Evolutionary conservation across 441 rosid genomes (phyloP).

Genomic region (Populus hybrid): DNA sequence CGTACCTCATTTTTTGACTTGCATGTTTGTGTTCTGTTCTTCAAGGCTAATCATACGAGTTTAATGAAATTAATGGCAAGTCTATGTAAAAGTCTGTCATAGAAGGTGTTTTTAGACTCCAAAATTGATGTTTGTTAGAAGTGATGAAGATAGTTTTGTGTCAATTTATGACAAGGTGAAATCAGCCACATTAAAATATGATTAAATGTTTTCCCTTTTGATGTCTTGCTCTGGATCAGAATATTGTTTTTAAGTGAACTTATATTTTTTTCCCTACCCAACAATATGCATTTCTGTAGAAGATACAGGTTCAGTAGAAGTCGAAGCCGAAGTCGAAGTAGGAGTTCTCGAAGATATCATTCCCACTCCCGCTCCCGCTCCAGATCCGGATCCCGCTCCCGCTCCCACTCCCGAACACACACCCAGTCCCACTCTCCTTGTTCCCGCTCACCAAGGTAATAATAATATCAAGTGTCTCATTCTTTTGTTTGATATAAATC

Average conservation of each 20-base stretch:
- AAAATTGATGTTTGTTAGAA: not conserved
- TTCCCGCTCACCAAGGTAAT: slow-evolving; percentile 74
- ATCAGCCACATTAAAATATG: not conserved
- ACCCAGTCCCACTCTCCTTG: slow-evolving; percentile 11
- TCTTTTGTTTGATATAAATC: not conserved
- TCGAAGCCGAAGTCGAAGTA: slow-evolving; percentile 46
- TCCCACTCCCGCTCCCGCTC: too few species aligned
- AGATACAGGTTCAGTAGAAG: slow-evolving; percentile 54
- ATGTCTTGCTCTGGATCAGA: not conserved
- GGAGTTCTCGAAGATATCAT: slow-evolving; percentile 52
- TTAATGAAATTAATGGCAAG: too few species aligned
- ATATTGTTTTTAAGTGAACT: not conserved
- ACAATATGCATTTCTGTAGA: slow-evolving; percentile 27
- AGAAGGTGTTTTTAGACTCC: not conserved
- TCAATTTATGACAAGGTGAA: not conserved
- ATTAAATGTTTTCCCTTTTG: not conserved
- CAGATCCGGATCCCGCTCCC: too few species aligned
- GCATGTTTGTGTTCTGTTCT: too few species aligned
- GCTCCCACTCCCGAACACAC: slow-evolving; percentile 43
- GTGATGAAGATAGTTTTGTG: not conserved
- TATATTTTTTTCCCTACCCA: not conserved
- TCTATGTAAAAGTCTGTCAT: too few species aligned
- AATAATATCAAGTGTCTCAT: not conserved
- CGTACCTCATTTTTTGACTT: too few species aligned
- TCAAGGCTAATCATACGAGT: too few species aligned